Percentiles rank a stretch among this genome's conserved stretches.
Conservation (phyloP, 2,329 filamentous ascomycete genomes). For the Mycosphaerella sp. region DNA sequence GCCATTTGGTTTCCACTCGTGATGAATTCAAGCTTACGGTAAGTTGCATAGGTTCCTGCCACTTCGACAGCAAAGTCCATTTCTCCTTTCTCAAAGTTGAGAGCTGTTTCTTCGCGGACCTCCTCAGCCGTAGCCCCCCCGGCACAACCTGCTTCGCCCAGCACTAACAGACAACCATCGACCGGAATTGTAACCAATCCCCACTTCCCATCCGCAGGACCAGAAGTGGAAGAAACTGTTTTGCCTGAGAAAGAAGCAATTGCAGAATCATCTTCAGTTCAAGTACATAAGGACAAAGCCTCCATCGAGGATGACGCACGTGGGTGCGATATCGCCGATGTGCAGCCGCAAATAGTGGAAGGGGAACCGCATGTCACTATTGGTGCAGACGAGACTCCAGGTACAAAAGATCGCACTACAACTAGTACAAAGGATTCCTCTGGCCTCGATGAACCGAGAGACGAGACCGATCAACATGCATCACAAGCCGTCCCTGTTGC, state of each 20-base stretch:
- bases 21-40: conserved; percentile 23
- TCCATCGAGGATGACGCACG: not conserved
- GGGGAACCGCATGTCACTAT: not conserved
- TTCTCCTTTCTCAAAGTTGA: conserved; percentile 5
- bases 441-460: not conserved
- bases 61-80: not conserved
- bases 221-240: not conserved
- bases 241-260: not conserved
- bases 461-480: not conserved
- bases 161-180: not conserved
- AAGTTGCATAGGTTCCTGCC: conserved; percentile 14
- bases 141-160: not conserved
- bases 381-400: not conserved
- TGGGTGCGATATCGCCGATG: not conserved
- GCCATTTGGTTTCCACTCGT: not conserved
- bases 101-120: conserved; percentile 1
- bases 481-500: not conserved
- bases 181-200: not conserved
- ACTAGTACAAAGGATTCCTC: not conserved
- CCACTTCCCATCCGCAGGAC: not conserved
- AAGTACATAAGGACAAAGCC: not conserved
- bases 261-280: not conserved
- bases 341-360: not conserved
- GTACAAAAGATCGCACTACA: not conserved
- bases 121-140: not conserved